A percentile compares a stretch with the other conserved stretches of the same genome.
These are phyloP conservation scores for Paramyrothecium sp. DNA, from an alignment of 2,329 filamentous ascomycete species.

Conservation along the genomic window DNA sequence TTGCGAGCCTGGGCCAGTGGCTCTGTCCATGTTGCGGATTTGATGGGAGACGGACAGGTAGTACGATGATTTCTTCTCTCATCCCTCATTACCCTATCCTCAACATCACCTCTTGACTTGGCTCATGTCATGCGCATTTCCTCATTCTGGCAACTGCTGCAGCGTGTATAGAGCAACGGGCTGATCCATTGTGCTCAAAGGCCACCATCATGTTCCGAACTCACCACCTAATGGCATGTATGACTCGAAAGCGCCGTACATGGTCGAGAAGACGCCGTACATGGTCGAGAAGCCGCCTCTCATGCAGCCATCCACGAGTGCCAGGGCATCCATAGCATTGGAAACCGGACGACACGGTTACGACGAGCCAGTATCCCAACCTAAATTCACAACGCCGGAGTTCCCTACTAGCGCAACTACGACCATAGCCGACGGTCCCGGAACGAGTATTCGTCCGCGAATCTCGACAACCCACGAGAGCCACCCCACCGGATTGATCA, in stretches of 20 bases:
- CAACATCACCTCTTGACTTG: too few species aligned
- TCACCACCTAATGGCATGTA: slow-evolving; percentile 19
- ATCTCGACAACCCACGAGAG: not conserved
- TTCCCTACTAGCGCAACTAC: not conserved
- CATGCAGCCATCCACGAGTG: slow-evolving; percentile 2
- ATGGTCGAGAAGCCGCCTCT: slow-evolving; percentile 16
- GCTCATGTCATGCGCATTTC: too few species aligned
- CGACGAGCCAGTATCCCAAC: not conserved
- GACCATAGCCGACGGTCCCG: not conserved
- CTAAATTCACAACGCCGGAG: not conserved
- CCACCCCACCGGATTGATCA: not conserved
- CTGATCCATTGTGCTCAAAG: slow-evolving; percentile 17
- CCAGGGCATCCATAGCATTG: not conserved
- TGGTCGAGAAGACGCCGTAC: slow-evolving; percentile 19
- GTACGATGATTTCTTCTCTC: slow-evolving; percentile 20
- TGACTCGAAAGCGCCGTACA: slow-evolving; percentile 28
- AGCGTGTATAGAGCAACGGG: not conserved
- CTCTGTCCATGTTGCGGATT: slow-evolving; percentile 31
- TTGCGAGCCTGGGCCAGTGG: slow-evolving; percentile 24
- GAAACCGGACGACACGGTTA: not conserved
- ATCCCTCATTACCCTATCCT: slow-evolving; percentile 1
- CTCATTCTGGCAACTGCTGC: not conserved
- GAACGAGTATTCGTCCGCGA: not conserved
- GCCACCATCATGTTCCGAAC: slow-evolving; percentile 29
- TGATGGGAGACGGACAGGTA: slow-evolving; percentile 21